Conservation (phyloP, 371 early-diverging fungal species). For the Parasitella parasitica region DNA sequence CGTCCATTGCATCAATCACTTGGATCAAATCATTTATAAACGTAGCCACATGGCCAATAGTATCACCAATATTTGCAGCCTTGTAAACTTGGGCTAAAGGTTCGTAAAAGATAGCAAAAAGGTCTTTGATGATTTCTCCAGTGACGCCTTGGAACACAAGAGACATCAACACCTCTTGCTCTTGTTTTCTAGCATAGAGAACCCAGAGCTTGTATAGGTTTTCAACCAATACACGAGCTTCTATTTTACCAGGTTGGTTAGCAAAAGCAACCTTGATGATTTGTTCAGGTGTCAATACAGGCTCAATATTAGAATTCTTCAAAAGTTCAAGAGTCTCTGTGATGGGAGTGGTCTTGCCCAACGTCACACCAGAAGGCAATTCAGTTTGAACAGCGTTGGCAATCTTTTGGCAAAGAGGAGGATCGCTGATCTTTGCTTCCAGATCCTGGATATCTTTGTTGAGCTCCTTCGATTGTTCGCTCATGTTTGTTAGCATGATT, state of each 20-base stretch:
- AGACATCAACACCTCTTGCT: constrained; percentile 55
- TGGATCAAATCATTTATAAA: constrained; percentile 63
- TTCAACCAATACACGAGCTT: constrained; percentile 34
- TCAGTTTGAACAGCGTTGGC: constrained; percentile 52
- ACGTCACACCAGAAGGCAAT: constrained; percentile 7
- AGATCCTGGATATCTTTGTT: constrained; percentile 53
- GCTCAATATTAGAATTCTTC: constrained; percentile 42
- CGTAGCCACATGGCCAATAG: constrained; percentile 53
- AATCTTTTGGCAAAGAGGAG: constrained; percentile 55
- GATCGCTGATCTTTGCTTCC: constrained; percentile 47
- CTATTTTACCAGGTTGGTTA: constrained; percentile 16
- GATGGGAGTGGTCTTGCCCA: constrained; percentile 3
- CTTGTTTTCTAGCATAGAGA: constrained; percentile 52
- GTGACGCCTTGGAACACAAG: constrained; percentile 66
- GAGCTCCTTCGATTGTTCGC: constrained; percentile 51
- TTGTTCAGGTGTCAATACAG: constrained; percentile 43
- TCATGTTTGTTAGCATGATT: constrained; percentile 54
- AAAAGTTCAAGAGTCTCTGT: constrained; percentile 40
- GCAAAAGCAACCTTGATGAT: constrained; percentile 37
- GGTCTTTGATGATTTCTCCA: constrained; percentile 61
- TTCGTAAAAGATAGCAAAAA: constrained; percentile 65
- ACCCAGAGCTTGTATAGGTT: constrained; percentile 50
- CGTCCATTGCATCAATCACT: constrained; percentile 50
- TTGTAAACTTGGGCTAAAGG: constrained; percentile 68
- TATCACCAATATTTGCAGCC: constrained; percentile 65